Percentiles rank a stretch among this genome's conserved stretches.
phyloP scores from a whole-genome alignment of 1,139 yeast genomes.

The Debaryomyces sp. region DNA sequence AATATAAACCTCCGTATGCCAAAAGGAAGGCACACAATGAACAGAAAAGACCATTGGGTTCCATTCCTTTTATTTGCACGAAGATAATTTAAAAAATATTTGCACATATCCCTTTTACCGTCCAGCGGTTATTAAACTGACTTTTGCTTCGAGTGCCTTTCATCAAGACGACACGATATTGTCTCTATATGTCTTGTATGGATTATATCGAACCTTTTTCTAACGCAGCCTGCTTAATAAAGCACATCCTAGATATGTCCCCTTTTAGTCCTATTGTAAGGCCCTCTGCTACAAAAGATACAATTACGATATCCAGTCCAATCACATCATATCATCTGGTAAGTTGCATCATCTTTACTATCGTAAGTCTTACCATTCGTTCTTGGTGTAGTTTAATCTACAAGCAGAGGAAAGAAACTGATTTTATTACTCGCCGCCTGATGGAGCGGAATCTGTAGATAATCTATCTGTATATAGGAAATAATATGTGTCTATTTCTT shows the following conservation, averaged over 20 bases:
- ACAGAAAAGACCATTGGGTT: not conserved
- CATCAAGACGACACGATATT: not conserved
- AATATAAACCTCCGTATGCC: not conserved
- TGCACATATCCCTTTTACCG: not conserved
- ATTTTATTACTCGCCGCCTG: slow-evolving; percentile 7
- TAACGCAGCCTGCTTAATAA: not conserved
- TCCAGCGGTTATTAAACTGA: not conserved
- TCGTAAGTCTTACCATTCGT: not conserved
- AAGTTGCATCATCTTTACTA: not conserved
- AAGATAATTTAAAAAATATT: not conserved
- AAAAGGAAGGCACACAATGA: not conserved
- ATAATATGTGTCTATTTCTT: not conserved
- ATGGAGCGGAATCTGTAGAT: slow-evolving; percentile 2
- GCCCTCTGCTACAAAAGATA: not conserved
- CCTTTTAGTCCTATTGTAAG: not conserved
- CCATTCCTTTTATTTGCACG: not conserved
- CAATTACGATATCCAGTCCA: not conserved
- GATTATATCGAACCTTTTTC: not conserved
- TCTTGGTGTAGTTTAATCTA: not conserved
- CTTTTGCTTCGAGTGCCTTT: not conserved
- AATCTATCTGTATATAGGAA: not conserved
- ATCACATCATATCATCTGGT: not conserved
- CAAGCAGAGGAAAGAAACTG: slow-evolving; percentile 1
- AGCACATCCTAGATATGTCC: not conserved
- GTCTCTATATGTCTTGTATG: not conserved